Base-by-base conservation (phyloP, 192 early-diverging fungal species). In the Umbelopsis sp. region DNA sequence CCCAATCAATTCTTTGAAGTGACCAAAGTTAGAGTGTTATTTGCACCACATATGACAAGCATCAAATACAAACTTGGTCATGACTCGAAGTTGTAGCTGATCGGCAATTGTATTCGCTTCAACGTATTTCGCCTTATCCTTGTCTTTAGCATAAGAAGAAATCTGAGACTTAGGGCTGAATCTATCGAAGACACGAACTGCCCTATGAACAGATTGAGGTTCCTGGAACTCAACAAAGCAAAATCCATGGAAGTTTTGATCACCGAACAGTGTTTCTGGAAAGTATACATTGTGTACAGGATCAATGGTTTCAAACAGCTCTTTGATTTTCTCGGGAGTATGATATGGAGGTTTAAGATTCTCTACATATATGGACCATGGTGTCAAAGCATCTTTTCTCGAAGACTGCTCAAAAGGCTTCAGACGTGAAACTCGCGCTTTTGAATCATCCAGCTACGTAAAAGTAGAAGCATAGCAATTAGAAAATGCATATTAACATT, bases 341-440 rank as follows among this genome's bases (percentile, higher is more conserved):
- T 35, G 16, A 7, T 61, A 61, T n/a, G 55, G 55, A 11, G 55
- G 23, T 35, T 35, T 27, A 6, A 61, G 55, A 13, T 30, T 30
- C 25, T 61, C 55, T 0, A 61, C 55, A 35, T 61, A 61, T 13
- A 61, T 61, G 5, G 55, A 61, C 55, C 55, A 61, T 18, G 55
- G 55, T 35, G 55, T 35, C 21, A 61, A 30, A 30, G 55, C 55
- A 35, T 12, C 33, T 16, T 30, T 25, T 18, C 27, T 61, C 7
- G 25, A 30, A n/a, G 27, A 25, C 16, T 35, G 16, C 18, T 61
- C 33, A 16, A 61, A 61, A 1, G 55, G 55, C 30, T 35, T 61
- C 16, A 61, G 12, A 25, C 55, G 55, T 16, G 27, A 27, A 8
- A 61, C 25, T 35, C 15, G 21, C 3, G 55, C 35, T 5, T 18